Evolutionary conservation across 305 asterid species (phyloP), one percentile per base, ranked within the genome.

Genomic region (Coffea humblotiana): DNA sequence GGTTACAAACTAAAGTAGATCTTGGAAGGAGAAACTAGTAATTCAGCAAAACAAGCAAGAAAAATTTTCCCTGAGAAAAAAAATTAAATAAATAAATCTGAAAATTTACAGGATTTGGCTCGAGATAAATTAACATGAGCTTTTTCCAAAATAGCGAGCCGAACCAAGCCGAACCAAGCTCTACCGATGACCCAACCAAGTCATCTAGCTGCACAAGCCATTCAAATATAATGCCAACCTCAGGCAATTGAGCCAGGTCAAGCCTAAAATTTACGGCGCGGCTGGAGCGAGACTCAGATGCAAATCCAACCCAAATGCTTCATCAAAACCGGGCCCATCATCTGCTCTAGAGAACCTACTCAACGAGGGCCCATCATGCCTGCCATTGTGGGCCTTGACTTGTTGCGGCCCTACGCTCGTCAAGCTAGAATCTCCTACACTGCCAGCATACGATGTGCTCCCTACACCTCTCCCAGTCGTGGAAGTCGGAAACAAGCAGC

Each of bases 241-340:
- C 43, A 40, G 43, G 4, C 43, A 75, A 81, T 51, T 78, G 60
- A 83, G 76, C 81, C 78, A 32, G 68, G 79, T 54, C 51, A 69
- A 61, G 45, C 75, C 69, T 15, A 13, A 74, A 65, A 75, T 51
- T 86, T 82, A 88, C 9, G 96, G 90, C 74, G 88, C 90, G 66
- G 97, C 90, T 66, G 95, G 97, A 0, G 95, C 93, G 16, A 94
- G 76, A 84, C 97, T 88, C 0, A 94, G 94, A 75, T 94, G 98
- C 78, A 94, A 84, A 83, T 94, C 92, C 61, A 94, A 83, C 74
- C 97, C 98, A 74, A 92, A 85, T 14, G 81, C 87, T 25, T 91
- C 93, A 51, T 88, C 93, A 21, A 86, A 91, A 63, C 81, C 83
- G 56, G 95, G 89, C 87, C 92, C 94, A 75, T 85, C 88, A 29